These are phyloP conservation scores for Solanum aculeatissimum DNA, from an alignment of 305 asterid species.

Conservation along the genomic window DNA sequence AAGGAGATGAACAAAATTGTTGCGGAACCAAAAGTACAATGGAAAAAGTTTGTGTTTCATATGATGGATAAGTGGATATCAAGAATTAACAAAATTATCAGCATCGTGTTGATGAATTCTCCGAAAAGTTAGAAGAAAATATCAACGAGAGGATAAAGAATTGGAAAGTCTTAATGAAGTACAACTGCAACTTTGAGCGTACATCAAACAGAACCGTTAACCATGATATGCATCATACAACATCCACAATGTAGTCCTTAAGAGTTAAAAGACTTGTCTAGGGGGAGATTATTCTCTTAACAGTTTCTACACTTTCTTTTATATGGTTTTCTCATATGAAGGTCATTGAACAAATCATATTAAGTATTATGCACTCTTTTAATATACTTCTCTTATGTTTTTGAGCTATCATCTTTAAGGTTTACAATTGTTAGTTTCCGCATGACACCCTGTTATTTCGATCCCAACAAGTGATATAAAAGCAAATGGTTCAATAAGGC, in stretches of 20 bases:
- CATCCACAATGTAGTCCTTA: background rate
- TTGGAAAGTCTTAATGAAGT: background rate
- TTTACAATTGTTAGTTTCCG: background rate
- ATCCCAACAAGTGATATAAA: background rate
- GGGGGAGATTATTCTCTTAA: background rate
- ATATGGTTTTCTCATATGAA: background rate
- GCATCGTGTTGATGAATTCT: background rate
- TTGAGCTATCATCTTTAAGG: background rate
- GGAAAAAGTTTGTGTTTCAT: background rate
- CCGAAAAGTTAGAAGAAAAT: background rate
- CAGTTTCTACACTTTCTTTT: background rate
- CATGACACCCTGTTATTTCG: background rate
- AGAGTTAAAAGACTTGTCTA: background rate
- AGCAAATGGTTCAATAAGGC: background rate
- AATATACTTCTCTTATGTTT: background rate
- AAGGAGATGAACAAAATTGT: background rate
- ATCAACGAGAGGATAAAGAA: background rate
- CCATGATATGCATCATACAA: background rate
- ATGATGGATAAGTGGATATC: background rate
- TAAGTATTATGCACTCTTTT: background rate
- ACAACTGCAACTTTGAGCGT: background rate
- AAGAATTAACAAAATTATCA: background rate
- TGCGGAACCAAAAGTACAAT: background rate
- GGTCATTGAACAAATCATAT: background rate
- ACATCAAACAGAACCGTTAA: background rate